Conservation (phyloP, 306 rosid species). For the Quercus gilva region DNA sequence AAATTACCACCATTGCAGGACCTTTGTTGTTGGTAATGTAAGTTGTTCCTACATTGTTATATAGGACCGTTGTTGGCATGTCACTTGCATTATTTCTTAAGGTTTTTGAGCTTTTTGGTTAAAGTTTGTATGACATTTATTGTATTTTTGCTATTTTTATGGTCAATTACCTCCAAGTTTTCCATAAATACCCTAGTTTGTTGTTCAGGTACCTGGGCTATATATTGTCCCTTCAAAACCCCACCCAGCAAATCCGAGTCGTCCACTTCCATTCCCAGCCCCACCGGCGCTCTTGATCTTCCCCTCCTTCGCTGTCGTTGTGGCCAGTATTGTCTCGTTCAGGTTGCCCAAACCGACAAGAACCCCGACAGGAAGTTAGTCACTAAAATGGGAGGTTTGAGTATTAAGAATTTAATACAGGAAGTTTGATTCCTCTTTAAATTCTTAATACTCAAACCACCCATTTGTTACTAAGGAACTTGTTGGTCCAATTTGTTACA, state of each 20-base stretch:
- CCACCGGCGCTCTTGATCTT: not conserved
- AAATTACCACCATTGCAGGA: too few species aligned
- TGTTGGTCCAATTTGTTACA: too few species aligned
- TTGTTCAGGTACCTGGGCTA: slow-evolving; percentile 14
- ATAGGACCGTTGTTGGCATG: not conserved
- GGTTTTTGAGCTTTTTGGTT: too few species aligned
- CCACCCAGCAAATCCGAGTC: not conserved
- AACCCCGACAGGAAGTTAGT: slow-evolving; percentile 5
- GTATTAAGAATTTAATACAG: not conserved
- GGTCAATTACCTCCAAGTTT: too few species aligned
- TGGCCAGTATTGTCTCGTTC: slow-evolving; percentile 23
- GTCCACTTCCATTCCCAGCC: not conserved
- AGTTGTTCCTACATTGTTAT: too few species aligned
- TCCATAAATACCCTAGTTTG: too few species aligned
- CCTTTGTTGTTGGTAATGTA: too few species aligned
- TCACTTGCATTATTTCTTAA: not conserved
- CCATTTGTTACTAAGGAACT: too few species aligned
- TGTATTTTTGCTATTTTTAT: too few species aligned
- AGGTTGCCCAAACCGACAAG: not conserved
- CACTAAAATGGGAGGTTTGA: not conserved
- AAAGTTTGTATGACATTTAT: too few species aligned
- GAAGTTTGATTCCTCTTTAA: not conserved
- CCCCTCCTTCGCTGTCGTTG: slow-evolving; percentile 28
- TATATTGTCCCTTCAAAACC: slow-evolving; percentile 20
- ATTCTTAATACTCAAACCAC: too few species aligned